Base-by-base conservation (phyloP, 2,329 filamentous ascomycete species). In the Coniochaeta sp. region DNA sequence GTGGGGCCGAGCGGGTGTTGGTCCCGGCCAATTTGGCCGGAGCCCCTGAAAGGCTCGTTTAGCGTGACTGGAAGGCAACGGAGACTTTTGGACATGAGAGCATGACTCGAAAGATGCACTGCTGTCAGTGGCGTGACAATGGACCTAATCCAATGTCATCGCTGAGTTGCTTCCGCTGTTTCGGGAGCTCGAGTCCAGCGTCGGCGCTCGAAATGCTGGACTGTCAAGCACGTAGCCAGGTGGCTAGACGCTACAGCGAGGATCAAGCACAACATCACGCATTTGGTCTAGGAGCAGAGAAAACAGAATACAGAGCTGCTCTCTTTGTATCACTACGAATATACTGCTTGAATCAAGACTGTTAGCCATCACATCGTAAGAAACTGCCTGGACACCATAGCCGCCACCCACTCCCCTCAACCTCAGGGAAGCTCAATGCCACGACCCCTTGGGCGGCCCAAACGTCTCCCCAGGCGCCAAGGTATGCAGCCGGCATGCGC, bases 401-500 rank as follows among this genome's bases (percentile, higher is more conserved):
- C 17, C 17, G 4, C 30, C 30, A 32, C 34, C 12, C 3, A 40
- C n/a, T 4, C 38, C 38, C 17, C 16, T 17, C 19, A 24, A 12
- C 3, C 42, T 42, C 38, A 9, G 38, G 9, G 38, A 12, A 12
- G 47, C 47, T 30, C n/a, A 56, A 56, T 56, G 54, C 54, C 54
- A 56, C 60, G 60, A 22, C n/a, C 54, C 54, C 54, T 34, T 34
- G 30, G 54, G 54, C 9, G 54, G 54, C 30, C 66, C 61, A 62
- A 68, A 63, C 24, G 59, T 58, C 54, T 67, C 62, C 4, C 63
- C 66, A 14, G 47, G 12, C 0, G 19, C 62, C 36, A 69, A 42
- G 4, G 28, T 47, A 58, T 61, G 58, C 24, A 65, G 58, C 40
- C 54, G 42, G 59, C 67, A 69, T 14, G 62, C 30, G 7, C 42